A percentile compares a stretch with the other conserved stretches of the same genome.
These are phyloP conservation scores for Rubus parviflorus DNA, from an alignment of 306 rosid genomes.

Conservation along the genomic window DNA sequence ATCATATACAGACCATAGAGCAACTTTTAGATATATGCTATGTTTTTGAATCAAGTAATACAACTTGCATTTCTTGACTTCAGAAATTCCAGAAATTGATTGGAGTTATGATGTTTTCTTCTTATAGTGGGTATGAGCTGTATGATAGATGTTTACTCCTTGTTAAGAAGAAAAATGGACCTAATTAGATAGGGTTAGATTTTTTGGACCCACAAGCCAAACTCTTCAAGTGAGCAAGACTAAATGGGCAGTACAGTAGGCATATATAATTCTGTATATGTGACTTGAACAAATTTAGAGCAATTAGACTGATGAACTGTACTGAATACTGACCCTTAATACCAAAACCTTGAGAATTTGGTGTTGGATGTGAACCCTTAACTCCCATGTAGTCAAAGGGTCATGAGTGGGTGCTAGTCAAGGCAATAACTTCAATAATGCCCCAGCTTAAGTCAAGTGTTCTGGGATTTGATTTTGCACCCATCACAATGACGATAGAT, in stretches of 20 bases:
- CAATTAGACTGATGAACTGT: background rate
- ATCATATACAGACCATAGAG: conserved; percentile 20
- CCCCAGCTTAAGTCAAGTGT: too few species aligned
- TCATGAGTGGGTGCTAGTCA: background rate
- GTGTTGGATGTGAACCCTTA: background rate
- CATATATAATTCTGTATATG: background rate
- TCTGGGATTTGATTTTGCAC: background rate
- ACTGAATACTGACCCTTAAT: background rate
- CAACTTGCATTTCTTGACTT: background rate
- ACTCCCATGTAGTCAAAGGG: too few species aligned
- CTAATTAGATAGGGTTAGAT: background rate
- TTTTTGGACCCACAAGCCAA: background rate
- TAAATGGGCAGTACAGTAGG: background rate
- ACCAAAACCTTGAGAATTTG: conserved; percentile 7
- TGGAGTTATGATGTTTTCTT: background rate
- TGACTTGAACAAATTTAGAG: background rate
- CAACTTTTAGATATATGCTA: background rate
- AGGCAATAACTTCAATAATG: background rate
- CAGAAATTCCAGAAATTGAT: background rate
- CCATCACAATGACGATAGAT: background rate
- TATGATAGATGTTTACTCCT: background rate
- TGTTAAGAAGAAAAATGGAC: background rate
- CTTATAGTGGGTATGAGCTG: background rate
- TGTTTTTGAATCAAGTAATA: background rate
- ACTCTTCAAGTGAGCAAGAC: background rate